Evolutionary conservation across 139 green algal genomes (phyloP).

Genomic region (Coelastrella sp.): DNA sequence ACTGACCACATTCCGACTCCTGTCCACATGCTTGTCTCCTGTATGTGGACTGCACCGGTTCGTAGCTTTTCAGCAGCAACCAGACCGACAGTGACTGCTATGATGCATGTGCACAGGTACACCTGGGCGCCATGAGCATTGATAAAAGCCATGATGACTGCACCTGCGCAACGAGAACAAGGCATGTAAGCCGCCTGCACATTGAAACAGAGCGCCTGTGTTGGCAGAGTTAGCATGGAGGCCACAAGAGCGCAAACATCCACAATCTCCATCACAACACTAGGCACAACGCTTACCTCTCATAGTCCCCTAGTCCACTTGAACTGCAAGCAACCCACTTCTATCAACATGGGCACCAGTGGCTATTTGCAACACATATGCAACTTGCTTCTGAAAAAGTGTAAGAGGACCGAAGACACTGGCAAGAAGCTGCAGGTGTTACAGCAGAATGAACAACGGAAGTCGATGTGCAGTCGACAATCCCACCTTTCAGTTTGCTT

Average conservation of each 20-base stretch:
- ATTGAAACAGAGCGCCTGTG: neutral
- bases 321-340: neutral
- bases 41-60: neutral
- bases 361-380: neutral
- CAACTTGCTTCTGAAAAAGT: neutral
- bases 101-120: neutral
- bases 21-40: neutral
- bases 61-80: neutral
- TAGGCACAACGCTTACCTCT: neutral
- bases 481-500: neutral
- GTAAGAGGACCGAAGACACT: neutral
- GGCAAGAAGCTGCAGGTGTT: neutral
- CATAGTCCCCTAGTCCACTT: neutral
- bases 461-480: neutral
- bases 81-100: neutral
- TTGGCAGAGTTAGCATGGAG: neutral
- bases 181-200: neutral
- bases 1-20: neutral
- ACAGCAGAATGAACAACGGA: neutral
- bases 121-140: neutral
- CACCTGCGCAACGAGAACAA: neutral
- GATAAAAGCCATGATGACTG: neutral
- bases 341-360: neutral
- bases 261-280: neutral
- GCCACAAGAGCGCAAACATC: neutral